phyloP scores from a whole-genome alignment of 2,329 filamentous ascomycete species.

The Neurospora sp. region DNA sequence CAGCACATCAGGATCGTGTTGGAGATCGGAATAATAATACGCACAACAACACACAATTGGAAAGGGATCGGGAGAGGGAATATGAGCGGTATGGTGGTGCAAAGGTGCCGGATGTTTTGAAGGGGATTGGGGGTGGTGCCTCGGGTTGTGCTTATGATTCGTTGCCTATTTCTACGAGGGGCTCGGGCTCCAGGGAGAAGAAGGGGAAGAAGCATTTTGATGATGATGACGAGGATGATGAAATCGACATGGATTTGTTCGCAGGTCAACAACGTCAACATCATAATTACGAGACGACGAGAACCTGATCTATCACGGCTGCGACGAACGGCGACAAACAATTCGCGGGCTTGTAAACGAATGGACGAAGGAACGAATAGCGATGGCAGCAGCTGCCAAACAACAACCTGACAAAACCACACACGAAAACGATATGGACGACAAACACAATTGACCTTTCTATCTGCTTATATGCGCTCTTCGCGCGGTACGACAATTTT shows the following conservation, averaged over 20 bases:
- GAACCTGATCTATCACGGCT: neutral
- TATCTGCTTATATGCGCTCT: no score
- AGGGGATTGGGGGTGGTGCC: neutral
- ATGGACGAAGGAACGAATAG: no score
- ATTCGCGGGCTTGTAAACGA: no score
- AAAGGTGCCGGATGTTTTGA: neutral
- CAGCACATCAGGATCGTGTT: neutral
- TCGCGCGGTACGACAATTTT: no score
- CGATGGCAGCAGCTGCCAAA: no score
- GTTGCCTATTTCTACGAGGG: no score
- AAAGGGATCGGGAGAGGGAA: neutral
- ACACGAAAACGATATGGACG: no score
- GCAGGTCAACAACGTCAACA: neutral
- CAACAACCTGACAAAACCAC: no score
- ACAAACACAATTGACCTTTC: no score
- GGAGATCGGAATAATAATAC: neutral
- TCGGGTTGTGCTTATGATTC: neutral
- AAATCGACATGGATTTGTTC: neutral
- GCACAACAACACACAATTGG: neutral
- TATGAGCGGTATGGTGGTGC: neutral
- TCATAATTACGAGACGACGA: neutral
- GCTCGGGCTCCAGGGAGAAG: neutral
- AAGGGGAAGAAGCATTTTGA: neutral
- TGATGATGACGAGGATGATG: neutral
- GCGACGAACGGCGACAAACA: neutral